These are phyloP conservation scores for Starmerella geochares DNA, from an alignment of 805 yeast genomes.

Conservation along the genomic window DNA sequence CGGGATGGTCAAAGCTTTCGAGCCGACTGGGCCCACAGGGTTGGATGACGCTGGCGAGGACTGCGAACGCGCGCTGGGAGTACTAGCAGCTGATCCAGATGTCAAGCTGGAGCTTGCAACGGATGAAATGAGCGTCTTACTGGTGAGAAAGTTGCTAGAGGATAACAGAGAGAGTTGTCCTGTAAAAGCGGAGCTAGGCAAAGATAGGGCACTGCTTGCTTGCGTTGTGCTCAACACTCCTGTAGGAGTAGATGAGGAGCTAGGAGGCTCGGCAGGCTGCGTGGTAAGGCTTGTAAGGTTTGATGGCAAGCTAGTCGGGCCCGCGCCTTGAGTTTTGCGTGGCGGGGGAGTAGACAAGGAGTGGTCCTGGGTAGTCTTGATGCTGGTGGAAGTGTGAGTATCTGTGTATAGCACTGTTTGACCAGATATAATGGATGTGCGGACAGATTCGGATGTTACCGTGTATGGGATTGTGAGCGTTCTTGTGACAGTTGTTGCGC, in stretches of 20 bases:
- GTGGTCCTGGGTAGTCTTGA: not conserved
- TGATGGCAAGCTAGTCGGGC: not conserved
- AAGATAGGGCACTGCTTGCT: no score
- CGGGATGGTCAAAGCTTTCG: no score
- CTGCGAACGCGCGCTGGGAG: no score
- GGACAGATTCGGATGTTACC: not conserved
- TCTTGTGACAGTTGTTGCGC: not conserved
- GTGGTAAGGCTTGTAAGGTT: not conserved
- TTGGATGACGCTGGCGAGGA: no score
- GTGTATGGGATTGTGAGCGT: not conserved
- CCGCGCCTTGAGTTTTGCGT: not conserved
- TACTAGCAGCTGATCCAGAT: no score
- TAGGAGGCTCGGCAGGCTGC: not conserved
- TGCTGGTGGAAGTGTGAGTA: not conserved
- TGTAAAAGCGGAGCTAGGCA: no score
- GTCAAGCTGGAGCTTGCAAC: no score
- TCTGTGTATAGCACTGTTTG: not conserved
- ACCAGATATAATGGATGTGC: not conserved
- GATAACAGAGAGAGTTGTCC: no score
- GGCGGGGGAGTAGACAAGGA: not conserved
- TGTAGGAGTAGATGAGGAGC: not conserved
- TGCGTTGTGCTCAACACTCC: not conserved
- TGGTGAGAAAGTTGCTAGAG: no score
- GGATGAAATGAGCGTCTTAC: no score
- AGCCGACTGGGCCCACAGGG: no score